Evolutionary conservation across 1,284 basidiomycete genomes (phyloP), one percentile per base, ranked within the genome.

Genomic region (Tilletia caries): DNA sequence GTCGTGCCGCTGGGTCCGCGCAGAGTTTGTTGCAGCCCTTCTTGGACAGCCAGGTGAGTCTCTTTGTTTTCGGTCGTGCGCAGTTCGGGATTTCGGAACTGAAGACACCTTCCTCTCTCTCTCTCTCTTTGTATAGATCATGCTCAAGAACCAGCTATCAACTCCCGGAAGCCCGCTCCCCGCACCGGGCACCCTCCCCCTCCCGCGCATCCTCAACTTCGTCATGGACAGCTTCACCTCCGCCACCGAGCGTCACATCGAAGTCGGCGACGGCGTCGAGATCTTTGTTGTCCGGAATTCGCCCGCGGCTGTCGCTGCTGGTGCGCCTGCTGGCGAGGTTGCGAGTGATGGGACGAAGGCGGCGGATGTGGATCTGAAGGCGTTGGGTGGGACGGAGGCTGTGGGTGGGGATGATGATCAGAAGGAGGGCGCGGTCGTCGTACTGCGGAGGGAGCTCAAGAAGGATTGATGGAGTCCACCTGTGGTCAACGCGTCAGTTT

Each of bases 21-120:
- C 80, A 83, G 70, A 78, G 77, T 65, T 72, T 83, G 25, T 73
- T 83, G 62, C 81, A 82, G 73, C 81, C 81, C 0, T 83, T 83
- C 72, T 72, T 83, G 43, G 81, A 83, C 72, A 79, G 73, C 70
- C 80, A 82, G 74, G 73, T 75, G 65, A 60, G 72, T 32, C 33
- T 32, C n/a, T 33, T 3, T 5, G 20, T 15, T 46, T 27, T 66
- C 41, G n/a, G 27, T 43, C 6, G 32, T 0, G 12, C 12, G 32
- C 12, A 29, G 10, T 34, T 58, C 52, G 52, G 13, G 18, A 20
- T 1, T n/a, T 46, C 13, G 44, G 37, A 41, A 41, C 37, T 13
- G 37, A 41, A 41, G 37, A 41, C 37, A 23, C 44, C 18, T 44
- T 27, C n/a, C 12, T 33, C 54, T 46, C 29, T 44, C 27, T 13